A percentile compares a stretch with the other conserved stretches of the same genome.
phyloP scores from a whole-genome alignment of 768 basidiomycete species.

The Cystofilobasidium ferigula region DNA sequence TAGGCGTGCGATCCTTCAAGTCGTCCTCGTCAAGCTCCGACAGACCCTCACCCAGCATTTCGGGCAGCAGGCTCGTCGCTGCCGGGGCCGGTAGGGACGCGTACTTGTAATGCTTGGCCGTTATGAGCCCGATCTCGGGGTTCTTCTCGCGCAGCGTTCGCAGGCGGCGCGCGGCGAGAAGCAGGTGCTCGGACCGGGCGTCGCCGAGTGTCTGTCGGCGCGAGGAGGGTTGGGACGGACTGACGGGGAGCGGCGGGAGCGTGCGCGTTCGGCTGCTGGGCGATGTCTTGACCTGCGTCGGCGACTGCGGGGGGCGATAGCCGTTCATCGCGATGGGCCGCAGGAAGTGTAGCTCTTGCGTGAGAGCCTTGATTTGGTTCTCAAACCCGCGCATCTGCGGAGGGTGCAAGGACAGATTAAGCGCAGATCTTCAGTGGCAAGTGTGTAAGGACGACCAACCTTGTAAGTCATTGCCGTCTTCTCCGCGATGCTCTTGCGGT shows the following conservation, averaged over 20 bases:
- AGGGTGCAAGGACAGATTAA: background rate
- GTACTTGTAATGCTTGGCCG: slow-evolving; percentile 8
- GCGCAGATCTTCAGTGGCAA: background rate
- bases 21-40: slow-evolving; percentile 5
- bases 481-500: slow-evolving; percentile 16
- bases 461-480: slow-evolving; percentile 16
- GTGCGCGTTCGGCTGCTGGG: background rate
- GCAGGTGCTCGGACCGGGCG: slow-evolving; percentile 20
- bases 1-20: background rate
- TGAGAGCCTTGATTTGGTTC: slow-evolving; percentile 15
- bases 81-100: slow-evolving; percentile 1
- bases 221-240: slow-evolving; percentile 1
- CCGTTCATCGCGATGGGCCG: slow-evolving; percentile 18
- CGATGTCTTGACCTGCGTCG: background rate
- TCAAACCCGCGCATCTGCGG: slow-evolving; percentile 16
- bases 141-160: slow-evolving; percentile 17
- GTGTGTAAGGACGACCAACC: background rate
- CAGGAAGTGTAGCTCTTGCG: slow-evolving; percentile 23
- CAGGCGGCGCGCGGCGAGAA: slow-evolving; percentile 23
- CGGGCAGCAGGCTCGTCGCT: background rate
- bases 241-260: slow-evolving; percentile 3
- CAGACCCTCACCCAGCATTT: background rate
- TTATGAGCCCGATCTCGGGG: slow-evolving; percentile 21
- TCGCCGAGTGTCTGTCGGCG: slow-evolving; percentile 22
- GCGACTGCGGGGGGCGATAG: background rate